Conservation (phyloP, 176 grass and related monocot species). For the Tuctoria greenei region DNA sequence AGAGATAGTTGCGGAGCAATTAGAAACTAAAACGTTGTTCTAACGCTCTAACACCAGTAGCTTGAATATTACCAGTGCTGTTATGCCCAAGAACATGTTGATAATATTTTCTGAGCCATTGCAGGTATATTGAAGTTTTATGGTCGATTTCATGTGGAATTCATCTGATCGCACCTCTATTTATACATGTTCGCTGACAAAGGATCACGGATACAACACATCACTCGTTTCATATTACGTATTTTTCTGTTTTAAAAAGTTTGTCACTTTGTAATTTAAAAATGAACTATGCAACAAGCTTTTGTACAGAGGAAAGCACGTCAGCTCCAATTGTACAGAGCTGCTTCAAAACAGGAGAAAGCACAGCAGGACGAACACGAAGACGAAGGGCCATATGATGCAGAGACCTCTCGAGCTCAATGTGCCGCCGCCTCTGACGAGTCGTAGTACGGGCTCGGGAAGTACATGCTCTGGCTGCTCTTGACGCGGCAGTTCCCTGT, state of each 20-base stretch:
- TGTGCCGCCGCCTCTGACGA: conserved; percentile 55
- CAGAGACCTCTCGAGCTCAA: conserved; percentile 67
- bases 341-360: conserved; percentile 64
- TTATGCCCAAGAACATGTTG: neutral
- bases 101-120: neutral
- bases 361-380: conserved; percentile 58
- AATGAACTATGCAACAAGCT: too few species aligned
- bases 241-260: too few species aligned
- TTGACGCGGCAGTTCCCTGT: too few species aligned
- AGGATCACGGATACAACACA: neutral
- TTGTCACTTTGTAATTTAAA: too few species aligned
- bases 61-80: neutral
- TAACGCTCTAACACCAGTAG: neutral
- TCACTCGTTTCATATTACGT: neutral
- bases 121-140: neutral
- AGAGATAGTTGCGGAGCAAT: neutral
- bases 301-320: too few species aligned
- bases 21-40: neutral
- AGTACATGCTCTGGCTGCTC: conserved; percentile 26
- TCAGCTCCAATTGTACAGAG: too few species aligned
- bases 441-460: conserved; percentile 48
- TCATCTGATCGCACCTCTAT: neutral
- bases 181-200: neutral
- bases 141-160: neutral
- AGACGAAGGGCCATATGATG: conserved; percentile 85